Conservation (phyloP, 495 filamentous ascomycete species). For the Massariosphaeria phaeospora region DNA sequence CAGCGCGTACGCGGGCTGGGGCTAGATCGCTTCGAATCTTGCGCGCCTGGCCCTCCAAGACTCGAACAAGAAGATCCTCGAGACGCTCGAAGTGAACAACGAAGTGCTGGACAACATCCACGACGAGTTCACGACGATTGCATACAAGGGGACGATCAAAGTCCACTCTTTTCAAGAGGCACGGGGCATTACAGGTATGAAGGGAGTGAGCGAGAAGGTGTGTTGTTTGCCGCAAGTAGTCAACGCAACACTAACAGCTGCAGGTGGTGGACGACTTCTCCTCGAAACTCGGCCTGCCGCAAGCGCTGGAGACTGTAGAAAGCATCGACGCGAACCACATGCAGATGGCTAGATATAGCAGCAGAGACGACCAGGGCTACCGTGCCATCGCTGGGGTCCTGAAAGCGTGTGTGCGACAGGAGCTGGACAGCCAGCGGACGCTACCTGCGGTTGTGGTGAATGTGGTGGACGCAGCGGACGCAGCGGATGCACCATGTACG, state of each 20-base stretch:
- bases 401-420: conserved; percentile 12
- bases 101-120: conserved; percentile 43
- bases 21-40: conserved; percentile 33
- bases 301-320: conserved; percentile 39
- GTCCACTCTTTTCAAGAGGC: conserved; percentile 46
- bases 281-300: conserved; percentile 38
- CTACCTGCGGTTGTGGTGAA: conserved; percentile 21
- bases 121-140: conserved; percentile 36
- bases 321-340: conserved; percentile 42
- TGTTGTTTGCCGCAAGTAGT: background rate
- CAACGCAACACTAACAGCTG: conserved; percentile 3
- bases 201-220: conserved; percentile 40
- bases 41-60: conserved; percentile 35
- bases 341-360: conserved; percentile 39
- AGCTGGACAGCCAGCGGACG: conserved; percentile 4
- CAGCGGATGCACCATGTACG: conserved; percentile 34
- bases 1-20: conserved; percentile 38
- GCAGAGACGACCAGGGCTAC: conserved; percentile 36
- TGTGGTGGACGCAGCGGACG: conserved; percentile 22
- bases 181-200: conserved; percentile 40
- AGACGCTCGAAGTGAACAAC: conserved; percentile 37
- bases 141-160: conserved; percentile 28
- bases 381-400: conserved; percentile 38
- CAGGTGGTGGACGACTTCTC: conserved; percentile 40
- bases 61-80: conserved; percentile 34